Conservation (phyloP, 2,329 filamentous ascomycete genomes). For the Atkinsonella texensis region DNA sequence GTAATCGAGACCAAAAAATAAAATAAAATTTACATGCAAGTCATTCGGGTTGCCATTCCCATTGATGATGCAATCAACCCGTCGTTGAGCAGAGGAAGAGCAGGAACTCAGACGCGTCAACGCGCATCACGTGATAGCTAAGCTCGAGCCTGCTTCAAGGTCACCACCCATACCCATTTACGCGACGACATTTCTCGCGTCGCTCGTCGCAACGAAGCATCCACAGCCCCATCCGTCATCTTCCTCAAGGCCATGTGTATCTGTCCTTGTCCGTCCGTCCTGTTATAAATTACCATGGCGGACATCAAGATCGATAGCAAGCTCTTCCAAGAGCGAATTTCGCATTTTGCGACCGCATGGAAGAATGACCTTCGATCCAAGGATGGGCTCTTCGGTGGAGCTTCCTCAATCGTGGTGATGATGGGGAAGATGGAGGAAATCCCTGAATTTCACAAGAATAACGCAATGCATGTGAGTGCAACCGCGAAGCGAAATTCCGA, state of each 20-base stretch:
- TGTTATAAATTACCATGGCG: slow-evolving; percentile 40
- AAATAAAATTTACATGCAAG: no score
- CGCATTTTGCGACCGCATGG: slow-evolving; percentile 80
- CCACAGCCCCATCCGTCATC: slow-evolving; percentile 13
- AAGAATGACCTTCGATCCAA: slow-evolving; percentile 88
- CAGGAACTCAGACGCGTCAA: slow-evolving; percentile 11
- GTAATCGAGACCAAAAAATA: no score
- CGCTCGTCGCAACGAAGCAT: slow-evolving; percentile 19
- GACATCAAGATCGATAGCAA: slow-evolving; percentile 94
- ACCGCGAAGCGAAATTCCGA: not conserved
- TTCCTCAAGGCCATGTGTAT: slow-evolving; percentile 3
- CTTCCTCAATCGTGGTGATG: slow-evolving; percentile 73
- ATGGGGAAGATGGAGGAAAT: slow-evolving; percentile 93
- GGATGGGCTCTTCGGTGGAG: slow-evolving; percentile 76
- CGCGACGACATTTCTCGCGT: slow-evolving; percentile 27
- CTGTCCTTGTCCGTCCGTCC: slow-evolving; percentile 16
- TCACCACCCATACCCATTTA: slow-evolving; percentile 28
- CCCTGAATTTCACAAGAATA: slow-evolving; percentile 85
- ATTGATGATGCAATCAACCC: not conserved
- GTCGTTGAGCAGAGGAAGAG: not conserved
- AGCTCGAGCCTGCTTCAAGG: slow-evolving; percentile 5
- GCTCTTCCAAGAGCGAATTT: slow-evolving; percentile 86
- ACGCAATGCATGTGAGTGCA: slow-evolving; percentile 75
- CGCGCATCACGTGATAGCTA: slow-evolving; percentile 21
- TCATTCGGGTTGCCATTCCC: no score